A percentile compares a stretch with the other conserved stretches of the same genome.
Evolutionary conservation across 1,284 basidiomycete species (phyloP).

Genomic region (Mixia osmundae): DNA sequence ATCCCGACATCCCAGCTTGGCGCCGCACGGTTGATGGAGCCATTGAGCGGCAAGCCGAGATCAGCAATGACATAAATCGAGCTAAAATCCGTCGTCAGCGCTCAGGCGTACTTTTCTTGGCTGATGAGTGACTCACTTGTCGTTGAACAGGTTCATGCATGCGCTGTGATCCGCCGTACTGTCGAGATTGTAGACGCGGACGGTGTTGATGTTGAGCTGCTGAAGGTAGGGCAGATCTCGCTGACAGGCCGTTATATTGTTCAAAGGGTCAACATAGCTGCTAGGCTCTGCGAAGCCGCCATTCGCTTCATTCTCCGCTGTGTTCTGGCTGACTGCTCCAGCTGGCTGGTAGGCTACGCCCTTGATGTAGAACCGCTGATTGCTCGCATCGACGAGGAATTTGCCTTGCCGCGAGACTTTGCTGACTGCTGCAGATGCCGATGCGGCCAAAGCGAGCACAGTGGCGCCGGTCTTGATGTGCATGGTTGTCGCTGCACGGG

Average conservation of each 20-base stretch:
- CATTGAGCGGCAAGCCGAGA: constrained; percentile 13
- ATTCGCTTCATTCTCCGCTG: neutral
- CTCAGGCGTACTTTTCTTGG: no score
- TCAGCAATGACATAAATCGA: constrained; percentile 19
- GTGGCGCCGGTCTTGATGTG: no score
- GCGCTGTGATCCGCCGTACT: constrained; percentile 14
- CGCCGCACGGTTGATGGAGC: constrained; percentile 16
- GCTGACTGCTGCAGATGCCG: no score
- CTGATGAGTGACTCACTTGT: no score
- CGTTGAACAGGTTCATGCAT: constrained; percentile 18
- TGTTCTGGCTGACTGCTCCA: no score
- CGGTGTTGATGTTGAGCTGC: constrained; percentile 15
- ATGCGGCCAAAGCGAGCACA: no score
- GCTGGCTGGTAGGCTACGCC: no score
- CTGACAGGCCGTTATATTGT: neutral
- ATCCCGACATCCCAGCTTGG: constrained; percentile 17
- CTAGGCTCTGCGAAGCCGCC: neutral
- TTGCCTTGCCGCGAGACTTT: no score
- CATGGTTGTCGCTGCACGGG: no score
- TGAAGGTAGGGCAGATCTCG: neutral
- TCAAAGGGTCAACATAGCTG: constrained; percentile 1
- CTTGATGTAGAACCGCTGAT: no score
- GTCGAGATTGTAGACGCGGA: constrained; percentile 15
- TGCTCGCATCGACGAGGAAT: no score
- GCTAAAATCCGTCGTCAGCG: no score